These are phyloP conservation scores for Eremothecium sinecaudum DNA, from an alignment of 1,139 yeast genomes.

Conservation along the genomic window DNA sequence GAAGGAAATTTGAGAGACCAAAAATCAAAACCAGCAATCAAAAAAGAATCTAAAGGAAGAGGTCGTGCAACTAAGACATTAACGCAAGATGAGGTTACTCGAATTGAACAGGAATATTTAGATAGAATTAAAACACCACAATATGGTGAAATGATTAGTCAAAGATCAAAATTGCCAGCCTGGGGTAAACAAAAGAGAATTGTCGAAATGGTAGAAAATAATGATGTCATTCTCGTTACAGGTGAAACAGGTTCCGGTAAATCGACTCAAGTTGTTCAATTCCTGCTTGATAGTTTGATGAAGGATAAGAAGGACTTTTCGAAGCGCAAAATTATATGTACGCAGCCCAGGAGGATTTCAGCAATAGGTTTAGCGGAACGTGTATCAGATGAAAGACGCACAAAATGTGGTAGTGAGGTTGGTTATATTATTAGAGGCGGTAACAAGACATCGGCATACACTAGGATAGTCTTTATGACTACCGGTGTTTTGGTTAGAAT, in stretches of 20 bases:
- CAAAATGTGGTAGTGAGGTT: conserved; percentile 60
- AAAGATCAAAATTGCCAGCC: conserved; percentile 65
- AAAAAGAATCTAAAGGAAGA: background rate
- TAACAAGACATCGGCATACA: conserved; percentile 48
- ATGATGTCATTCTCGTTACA: conserved; percentile 68
- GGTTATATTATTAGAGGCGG: conserved; percentile 93
- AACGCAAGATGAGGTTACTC: conserved; percentile 21
- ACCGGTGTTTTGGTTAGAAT: conserved; percentile 86
- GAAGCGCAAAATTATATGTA: conserved; percentile 62
- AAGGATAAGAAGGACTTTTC: conserved; percentile 20
- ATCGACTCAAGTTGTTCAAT: conserved; percentile 88
- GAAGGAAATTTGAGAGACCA: background rate
- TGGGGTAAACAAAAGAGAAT: conserved; percentile 59
- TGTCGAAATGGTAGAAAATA: conserved; percentile 44
- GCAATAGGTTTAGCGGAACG: conserved; percentile 92
- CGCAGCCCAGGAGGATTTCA: conserved; percentile 93
- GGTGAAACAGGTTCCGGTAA: conserved; percentile 98
- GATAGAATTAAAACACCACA: conserved; percentile 21
- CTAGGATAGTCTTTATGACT: conserved; percentile 77
- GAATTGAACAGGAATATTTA: conserved; percentile 27
- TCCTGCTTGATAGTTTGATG: conserved; percentile 56
- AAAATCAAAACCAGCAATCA: background rate
- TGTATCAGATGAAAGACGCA: conserved; percentile 74
- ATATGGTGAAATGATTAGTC: conserved; percentile 33
- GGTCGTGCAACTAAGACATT: conserved; percentile 6